Conservation (phyloP, 805 yeast species). For the Pichia rugopelliculosa region DNA sequence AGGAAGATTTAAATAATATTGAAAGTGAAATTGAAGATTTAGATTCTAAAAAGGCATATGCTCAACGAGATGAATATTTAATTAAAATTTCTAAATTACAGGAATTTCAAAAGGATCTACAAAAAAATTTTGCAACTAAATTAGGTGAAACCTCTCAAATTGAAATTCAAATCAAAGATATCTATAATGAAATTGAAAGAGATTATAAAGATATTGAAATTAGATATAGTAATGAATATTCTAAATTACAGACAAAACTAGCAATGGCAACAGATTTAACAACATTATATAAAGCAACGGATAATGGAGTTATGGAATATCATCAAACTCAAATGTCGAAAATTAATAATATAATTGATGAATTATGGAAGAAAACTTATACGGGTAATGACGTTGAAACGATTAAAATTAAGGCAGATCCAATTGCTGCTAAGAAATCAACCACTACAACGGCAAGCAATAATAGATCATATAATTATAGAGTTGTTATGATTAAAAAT, state of each 20-base stretch:
- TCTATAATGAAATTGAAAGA: constrained; percentile 52
- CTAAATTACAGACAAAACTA: constrained; percentile 66
- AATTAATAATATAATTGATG: constrained; percentile 80
- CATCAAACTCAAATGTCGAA: constrained; percentile 90
- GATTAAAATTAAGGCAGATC: constrained; percentile 78
- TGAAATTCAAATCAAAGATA: constrained; percentile 54
- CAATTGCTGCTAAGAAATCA: constrained; percentile 38
- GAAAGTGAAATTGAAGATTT: constrained; percentile 26
- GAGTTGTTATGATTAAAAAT: constrained; percentile 92
- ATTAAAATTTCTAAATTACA: constrained; percentile 45
- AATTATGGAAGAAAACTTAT: constrained; percentile 89
- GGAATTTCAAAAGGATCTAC: constrained; percentile 43
- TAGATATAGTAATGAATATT: constrained; percentile 61
- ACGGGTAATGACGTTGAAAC: constrained; percentile 94
- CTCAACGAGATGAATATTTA: constrained; percentile 54
- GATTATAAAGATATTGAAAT: constrained; percentile 67
- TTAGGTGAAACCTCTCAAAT: constrained; percentile 83
- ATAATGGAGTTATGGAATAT: constrained; percentile 86
- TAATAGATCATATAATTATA: constrained; percentile 75
- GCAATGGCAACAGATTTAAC: constrained; percentile 75
- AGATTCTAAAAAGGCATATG: constrained; percentile 41
- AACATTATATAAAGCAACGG: constrained; percentile 78
- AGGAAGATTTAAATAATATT: constrained; percentile 28
- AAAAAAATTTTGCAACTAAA: constrained; percentile 62
- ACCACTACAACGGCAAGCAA: constrained; percentile 14